Evolutionary conservation across 2,329 filamentous ascomycete species (phyloP), one percentile per base, ranked within the genome.

Genomic region (Diaporthe eres): DNA sequence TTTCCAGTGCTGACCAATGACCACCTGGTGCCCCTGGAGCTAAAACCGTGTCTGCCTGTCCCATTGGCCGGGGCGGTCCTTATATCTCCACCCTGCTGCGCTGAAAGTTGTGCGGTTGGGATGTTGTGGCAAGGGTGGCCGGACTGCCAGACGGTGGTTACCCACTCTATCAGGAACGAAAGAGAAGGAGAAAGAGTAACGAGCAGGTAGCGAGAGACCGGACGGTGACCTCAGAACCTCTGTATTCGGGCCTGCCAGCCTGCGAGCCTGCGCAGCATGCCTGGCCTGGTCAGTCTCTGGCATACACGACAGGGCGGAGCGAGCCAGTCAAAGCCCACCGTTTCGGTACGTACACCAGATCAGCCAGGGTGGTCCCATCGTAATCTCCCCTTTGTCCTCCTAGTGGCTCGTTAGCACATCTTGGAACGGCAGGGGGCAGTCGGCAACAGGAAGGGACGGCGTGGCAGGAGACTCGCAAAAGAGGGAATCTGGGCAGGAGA

Each of bases 271-370:
- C 61, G 37, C 39, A 39, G 31, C 19, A 22, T 22, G 22, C 28
- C 39, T n/a, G 28, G 25, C n/a, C 61, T 31, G 42, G 7, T 17
- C 63, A 53, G 63, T 34, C 63, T 34, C n/a, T 57, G 67, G 67
- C 53, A 71, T 15, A 71, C 25, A 57, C 39, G n/a, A 71, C 68
- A 71, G 37, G 51, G 68, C 42, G 42, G 13, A 55, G 25, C 37
- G 28, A 57, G 44, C 75, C 75, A 76, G 55, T 76, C 70, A 75
- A 22, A 73, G 63, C 42, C 63, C 37, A 37, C 28, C 37, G 47
- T 67, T 55, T 57, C 13, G 74, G 74, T 77, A 75, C 75, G 75
- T 77, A 77, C 39, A 42, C 67, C 55, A 71, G 67, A 74, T 65
- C 42, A 31, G 39, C 65, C 65, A 72, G 75, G 70, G 70, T 70